Percentiles rank a stretch among this genome's conserved stretches.
Conservation (phyloP, 202 grass and related monocot species). For the Panicum hallii region DNA sequence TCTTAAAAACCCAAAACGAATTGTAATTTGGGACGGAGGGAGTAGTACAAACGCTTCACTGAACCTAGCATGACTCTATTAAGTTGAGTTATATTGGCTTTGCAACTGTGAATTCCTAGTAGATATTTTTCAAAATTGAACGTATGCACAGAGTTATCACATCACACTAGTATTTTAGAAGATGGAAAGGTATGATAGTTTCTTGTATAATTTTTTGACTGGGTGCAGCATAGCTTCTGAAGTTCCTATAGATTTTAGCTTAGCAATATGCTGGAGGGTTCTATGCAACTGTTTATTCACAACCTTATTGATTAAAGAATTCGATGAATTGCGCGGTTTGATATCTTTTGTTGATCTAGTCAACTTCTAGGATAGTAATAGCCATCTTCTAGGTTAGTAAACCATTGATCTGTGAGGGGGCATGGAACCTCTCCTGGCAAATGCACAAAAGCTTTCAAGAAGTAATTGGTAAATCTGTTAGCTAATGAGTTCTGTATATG, state of each 20-base stretch:
- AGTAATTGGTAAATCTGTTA: slow-evolving; percentile 3
- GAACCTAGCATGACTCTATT: neutral
- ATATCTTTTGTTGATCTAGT: neutral
- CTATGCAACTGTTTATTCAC: neutral
- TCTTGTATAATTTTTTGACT: neutral
- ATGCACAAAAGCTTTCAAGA: slow-evolving; percentile 7
- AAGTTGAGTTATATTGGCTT: neutral
- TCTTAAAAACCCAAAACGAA: too few species aligned
- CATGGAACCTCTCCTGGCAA: neutral
- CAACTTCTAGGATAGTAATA: neutral
- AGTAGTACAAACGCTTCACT: neutral
- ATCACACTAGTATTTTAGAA: neutral
- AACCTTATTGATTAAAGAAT: neutral
- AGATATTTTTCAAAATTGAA: neutral
- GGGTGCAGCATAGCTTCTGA: neutral
- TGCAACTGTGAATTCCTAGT: neutral
- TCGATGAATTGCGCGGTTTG: neutral
- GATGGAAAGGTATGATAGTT: neutral
- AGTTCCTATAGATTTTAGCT: neutral
- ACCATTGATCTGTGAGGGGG: neutral
- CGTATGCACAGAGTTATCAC: neutral
- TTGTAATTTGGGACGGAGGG: too few species aligned
- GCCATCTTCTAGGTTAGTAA: neutral
- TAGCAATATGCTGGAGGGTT: too few species aligned
- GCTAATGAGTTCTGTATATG: neutral